Conservation (phyloP, 768 basidiomycete species). For the Mycena amicta region DNA sequence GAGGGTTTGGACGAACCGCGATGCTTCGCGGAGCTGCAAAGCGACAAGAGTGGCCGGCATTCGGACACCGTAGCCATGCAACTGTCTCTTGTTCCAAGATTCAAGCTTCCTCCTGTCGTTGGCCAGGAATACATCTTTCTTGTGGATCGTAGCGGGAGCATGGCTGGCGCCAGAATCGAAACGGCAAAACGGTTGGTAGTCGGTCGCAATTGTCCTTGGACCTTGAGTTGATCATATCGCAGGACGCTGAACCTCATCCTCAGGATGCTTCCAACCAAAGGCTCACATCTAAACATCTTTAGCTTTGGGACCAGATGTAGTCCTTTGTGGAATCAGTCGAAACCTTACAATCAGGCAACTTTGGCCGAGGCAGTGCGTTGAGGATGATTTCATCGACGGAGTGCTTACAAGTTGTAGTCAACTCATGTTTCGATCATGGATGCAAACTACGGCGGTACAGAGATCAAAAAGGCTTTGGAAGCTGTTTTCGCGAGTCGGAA, state of each 20-base stretch:
- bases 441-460: slow-evolving; percentile 54
- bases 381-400: not conserved
- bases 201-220: not conserved
- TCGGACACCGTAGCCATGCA: slow-evolving; percentile 50
- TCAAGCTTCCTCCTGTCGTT: slow-evolving; percentile 41
- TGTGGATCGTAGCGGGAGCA: slow-evolving; percentile 61
- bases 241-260: slow-evolving; percentile 49
- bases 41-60: slow-evolving; percentile 24
- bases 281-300: slow-evolving; percentile 58
- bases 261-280: slow-evolving; percentile 44
- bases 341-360: slow-evolving; percentile 32
- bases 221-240: not conserved
- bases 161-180: slow-evolving; percentile 44
- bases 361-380: slow-evolving; percentile 42
- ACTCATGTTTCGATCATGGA: slow-evolving; percentile 41
- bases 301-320: slow-evolving; percentile 44
- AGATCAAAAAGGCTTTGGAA: slow-evolving; percentile 45
- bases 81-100: slow-evolving; percentile 56
- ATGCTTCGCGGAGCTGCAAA: slow-evolving; percentile 53
- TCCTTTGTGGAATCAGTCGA: slow-evolving; percentile 42
- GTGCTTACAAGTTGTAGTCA: slow-evolving; percentile 42
- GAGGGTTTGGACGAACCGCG: slow-evolving; percentile 54
- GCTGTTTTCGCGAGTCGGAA: slow-evolving; percentile 39
- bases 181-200: slow-evolving; percentile 40
- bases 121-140: slow-evolving; percentile 64